Evolutionary conservation across 441 rosid genomes (phyloP), one percentile per base, ranked within the genome.

Genomic region (Biscutella laevigata): DNA sequence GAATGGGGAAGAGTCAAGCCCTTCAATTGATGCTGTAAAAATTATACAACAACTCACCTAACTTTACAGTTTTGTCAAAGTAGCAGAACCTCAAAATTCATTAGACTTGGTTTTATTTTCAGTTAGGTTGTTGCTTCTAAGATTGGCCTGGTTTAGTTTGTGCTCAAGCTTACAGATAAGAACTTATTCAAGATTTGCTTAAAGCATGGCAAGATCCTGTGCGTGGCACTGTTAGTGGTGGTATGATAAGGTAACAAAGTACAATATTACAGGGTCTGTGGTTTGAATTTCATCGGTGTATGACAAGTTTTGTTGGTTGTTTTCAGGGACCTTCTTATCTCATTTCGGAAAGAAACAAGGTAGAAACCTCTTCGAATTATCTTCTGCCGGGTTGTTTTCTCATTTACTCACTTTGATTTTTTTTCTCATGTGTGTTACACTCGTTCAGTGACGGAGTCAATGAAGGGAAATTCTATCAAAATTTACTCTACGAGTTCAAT

Each of bases 131-230:
- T 91, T 53, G 98, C 98, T 56, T 91, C 98, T 33, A 91, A 64
- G 98, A 91, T 66, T 91, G 98, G 98, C 98, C 98, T 34, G 98
- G 98, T 60, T 67, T 91, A 24, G 98, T 91, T 44, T 91, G 98
- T 73, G 96, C 98, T 65, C 98, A 91, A 76, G 95, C 98, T 77
- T 95, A 88, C 58, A 70, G 98, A 35, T 95, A 91, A 67, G 98
- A 91, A 74, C 96, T 91, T 51, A 91, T 91, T 51, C 98, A 91
- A 65, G 96, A 91, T 62, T 72, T 91, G 74, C 85, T 77, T 68
- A 91, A 85, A 77, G 83, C 95, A 30, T 88, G 96, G 96, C 92
- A 91, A 28, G 98, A 91, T 77, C 96, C 98, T 51, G 87, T 83
- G 48, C 95, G 96, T 13, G 98, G 98, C 22, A 74, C 94, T 1